Evolutionary conservation across 192 early-diverging fungal genomes (phyloP).

Genomic region (Backusella sp.): DNA sequence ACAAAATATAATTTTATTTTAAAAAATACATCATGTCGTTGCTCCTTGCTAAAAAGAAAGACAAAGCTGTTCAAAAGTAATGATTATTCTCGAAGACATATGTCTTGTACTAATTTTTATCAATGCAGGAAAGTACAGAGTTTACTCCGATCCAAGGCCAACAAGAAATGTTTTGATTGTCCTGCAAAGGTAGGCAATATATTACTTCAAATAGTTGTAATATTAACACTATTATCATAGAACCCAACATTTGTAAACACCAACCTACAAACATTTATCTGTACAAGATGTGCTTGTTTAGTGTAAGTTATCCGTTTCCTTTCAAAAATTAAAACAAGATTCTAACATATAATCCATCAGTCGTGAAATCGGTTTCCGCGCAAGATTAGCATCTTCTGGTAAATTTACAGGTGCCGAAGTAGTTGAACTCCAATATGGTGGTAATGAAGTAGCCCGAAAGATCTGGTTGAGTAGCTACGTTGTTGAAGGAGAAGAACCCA

Average conservation of each 20-base stretch:
- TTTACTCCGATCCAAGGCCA: background rate
- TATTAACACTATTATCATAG: background rate
- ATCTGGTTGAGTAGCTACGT: slow-evolving; percentile 1
- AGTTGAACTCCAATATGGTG: background rate
- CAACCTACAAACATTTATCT: background rate
- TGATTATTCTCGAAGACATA: background rate
- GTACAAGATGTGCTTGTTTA: background rate
- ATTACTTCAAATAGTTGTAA: background rate
- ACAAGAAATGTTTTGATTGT: slow-evolving; percentile 6
- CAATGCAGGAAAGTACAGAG: background rate
- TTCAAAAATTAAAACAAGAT: background rate
- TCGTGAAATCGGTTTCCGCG: background rate
- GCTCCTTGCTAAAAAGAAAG: background rate
- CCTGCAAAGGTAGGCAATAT: background rate
- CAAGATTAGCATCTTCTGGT: background rate
- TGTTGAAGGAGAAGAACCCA: background rate
- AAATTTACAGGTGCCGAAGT: background rate
- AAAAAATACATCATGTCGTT: background rate
- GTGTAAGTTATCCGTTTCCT: background rate
- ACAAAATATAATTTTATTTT: background rate
- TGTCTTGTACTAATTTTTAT: background rate
- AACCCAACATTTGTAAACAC: slow-evolving; percentile 2
- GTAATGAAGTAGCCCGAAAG: background rate
- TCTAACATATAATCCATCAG: background rate
- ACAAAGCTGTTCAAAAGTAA: slow-evolving; percentile 5